Base-by-base conservation (phyloP, 257 asterid species). In the Gynochthodes officinalis region DNA sequence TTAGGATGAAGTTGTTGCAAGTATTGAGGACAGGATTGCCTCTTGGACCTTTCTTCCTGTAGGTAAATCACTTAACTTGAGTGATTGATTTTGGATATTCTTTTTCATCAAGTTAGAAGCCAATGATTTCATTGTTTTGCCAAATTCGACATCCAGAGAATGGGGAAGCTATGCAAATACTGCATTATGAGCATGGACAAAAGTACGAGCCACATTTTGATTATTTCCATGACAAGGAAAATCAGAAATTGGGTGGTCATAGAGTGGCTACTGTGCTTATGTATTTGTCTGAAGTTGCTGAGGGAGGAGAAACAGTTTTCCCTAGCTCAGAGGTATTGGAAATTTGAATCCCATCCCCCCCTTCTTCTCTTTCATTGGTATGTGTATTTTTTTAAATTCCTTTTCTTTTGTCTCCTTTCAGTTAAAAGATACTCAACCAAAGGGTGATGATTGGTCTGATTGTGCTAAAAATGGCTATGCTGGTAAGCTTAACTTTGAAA, bases 11-110 rank as follows among this genome's bases (percentile, higher is more conserved):
- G 35, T 95, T 50, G 83, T 92, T 70, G 78, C 85, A 15, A 32
- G 80, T 37, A 54, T 90, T 18, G 99, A 95, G 84, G 86, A 80
- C 14, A 90, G 85, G 83, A 86, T 92, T 61, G 96, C 97, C 25
- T 88, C 96, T 23, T 95, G 98, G 99, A 95, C 99, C 40, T 95
- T 94, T 81, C 93, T 89, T 55, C 97, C 98, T 25, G 50, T 67
- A 82, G 98, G 99, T 92, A 92, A 28, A n/a, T 48, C 27, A 16
- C 18, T 35, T 21, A 14, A 35, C 68, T 57, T 2, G 10, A 58
- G 48, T 25, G 25, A 49, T 48, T 72, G 69, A 7, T 39, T 35
- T 4, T 75, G 21, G 16, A 4, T 7, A 3, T 23, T 50, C 21
- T 19, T 35, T 39, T 2, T 18, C 14, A 13, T 15, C 33, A n/a